A percentile compares a stretch with the other conserved stretches of the same genome.
phyloP scores from a whole-genome alignment of 495 filamentous ascomycete genomes.

The Aspergillus indologenus region DNA sequence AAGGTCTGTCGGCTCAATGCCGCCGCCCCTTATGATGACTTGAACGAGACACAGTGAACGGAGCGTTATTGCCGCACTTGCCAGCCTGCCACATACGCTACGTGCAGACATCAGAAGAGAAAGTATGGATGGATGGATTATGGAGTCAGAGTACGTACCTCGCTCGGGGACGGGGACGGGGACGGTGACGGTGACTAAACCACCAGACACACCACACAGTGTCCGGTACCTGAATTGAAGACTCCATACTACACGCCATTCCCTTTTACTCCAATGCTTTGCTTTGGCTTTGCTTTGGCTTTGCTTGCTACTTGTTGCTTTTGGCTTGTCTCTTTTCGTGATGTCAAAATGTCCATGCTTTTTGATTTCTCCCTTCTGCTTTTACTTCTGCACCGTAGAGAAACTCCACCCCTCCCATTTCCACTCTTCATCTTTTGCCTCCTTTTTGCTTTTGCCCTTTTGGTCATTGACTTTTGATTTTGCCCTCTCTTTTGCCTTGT shows the following conservation, averaged over 20 bases:
- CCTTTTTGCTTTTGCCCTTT: slow-evolving; percentile 12
- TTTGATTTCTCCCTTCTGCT: neutral
- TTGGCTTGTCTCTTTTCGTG: slow-evolving; percentile 11
- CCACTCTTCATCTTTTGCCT: slow-evolving; percentile 1
- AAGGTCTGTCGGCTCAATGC: slow-evolving; percentile 7
- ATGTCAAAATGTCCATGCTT: slow-evolving; percentile 9
- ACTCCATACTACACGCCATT: neutral
- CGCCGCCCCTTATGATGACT: slow-evolving; percentile 9
- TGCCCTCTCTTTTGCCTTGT: neutral
- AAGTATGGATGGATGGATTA: neutral
- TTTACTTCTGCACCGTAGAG: neutral
- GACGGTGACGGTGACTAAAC: slow-evolving; percentile 3
- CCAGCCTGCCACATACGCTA: slow-evolving; percentile 13
- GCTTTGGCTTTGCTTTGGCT: too few relatives aligned
- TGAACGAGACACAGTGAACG: neutral
- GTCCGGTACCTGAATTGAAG: slow-evolving; percentile 10
- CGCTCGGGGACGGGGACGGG: neutral
- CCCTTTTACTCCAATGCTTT: neutral
- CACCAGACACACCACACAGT: neutral
- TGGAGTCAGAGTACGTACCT: slow-evolving; percentile 5
- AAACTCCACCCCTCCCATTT: neutral
- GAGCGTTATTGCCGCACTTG: slow-evolving; percentile 16
- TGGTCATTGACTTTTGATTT: slow-evolving; percentile 10
- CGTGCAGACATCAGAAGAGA: too few relatives aligned
- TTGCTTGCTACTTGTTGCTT: neutral